Base-by-base conservation (phyloP, 1,139 yeast genomes). In the Meyerozyma sp. region DNA sequence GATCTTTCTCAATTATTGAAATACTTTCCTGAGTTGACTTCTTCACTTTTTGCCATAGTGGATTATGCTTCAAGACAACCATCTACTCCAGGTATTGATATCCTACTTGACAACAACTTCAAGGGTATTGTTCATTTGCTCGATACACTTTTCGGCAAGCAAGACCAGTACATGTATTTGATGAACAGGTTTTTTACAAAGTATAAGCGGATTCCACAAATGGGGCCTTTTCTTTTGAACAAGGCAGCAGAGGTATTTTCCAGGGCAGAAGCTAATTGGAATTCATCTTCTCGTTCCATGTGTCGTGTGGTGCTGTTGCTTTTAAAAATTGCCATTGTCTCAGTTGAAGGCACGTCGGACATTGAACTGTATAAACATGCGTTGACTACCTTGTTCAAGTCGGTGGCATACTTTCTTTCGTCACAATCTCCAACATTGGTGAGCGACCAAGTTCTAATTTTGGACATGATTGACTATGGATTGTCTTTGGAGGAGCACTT, bases 111-210 rank as follows among this genome's bases (percentile, higher is more conserved):
- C 37, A 63, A 65, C 48, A 49, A 62, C 8, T 82, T 82, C 58
- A 78, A 77, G 52, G 76, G 84, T 2, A 68, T 81, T 39, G 75
- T 82, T 36, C 83, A 81, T 50, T 64, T 82, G 46, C 61, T 84
- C 38, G 88, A 83, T 59, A 70, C 80, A 38, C 71, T 81, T n/a
- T 68, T 82, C 52, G 87, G 85, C 7, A 77, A 81, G 57, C 83
- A 81, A 56, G 83, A 80, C 46, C 85, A 81, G 53, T 80, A 80
- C 59, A 66, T 76, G 39, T 76, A 77, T 48, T 57, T 81, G 56
- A 69, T 82, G 51, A 81, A 80, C 41, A 66, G 70, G 16, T 81
- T 80, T 50, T 56, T 73, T 36, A 46, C 54, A 16, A 61, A 59
- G 43, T 56, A 58, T 46, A 52, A 54, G n/a, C 55, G 63, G 25